A percentile compares a stretch with the other conserved stretches of the same genome.
Evolutionary conservation across 1,139 yeast genomes (phyloP).

Genomic region (Suhomyces choctaworum): DNA sequence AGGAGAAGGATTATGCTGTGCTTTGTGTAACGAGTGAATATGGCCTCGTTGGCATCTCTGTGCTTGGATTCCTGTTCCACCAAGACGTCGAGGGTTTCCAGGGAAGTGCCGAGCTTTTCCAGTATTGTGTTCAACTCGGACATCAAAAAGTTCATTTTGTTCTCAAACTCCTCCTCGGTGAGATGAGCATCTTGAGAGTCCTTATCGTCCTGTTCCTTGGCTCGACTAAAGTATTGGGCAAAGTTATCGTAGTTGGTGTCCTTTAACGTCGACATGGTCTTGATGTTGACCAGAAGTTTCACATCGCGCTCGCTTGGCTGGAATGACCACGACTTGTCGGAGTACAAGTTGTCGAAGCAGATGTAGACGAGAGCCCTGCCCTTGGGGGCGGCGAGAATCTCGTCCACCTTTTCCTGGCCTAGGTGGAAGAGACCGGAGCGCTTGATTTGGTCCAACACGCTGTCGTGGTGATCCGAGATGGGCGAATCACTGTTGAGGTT

Average conservation of each 20-base stretch:
- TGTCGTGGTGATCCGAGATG: slow-evolving; percentile 4
- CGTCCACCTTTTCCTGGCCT: slow-evolving; percentile 15
- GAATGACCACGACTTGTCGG: slow-evolving; percentile 48
- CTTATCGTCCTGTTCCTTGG: slow-evolving; percentile 12
- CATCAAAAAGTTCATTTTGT: slow-evolving; percentile 29
- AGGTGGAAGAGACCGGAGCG: slow-evolving; percentile 17
- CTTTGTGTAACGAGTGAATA: slow-evolving; percentile 36
- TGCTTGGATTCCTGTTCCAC: slow-evolving; percentile 37
- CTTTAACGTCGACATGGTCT: slow-evolving; percentile 34
- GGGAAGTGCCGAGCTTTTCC: slow-evolving; percentile 31
- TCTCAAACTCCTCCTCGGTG: slow-evolving; percentile 37
- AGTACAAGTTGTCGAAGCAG: slow-evolving; percentile 46
- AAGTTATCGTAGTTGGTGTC: slow-evolving; percentile 39
- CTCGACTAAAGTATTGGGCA: slow-evolving; percentile 35
- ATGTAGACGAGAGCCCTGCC: slow-evolving; percentile 37
- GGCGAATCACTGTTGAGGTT: slow-evolving; percentile 27
- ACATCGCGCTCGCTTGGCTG: slow-evolving; percentile 34
- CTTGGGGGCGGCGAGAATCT: slow-evolving; percentile 22
- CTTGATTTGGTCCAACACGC: slow-evolving; percentile 3
- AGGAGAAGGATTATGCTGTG: slow-evolving; percentile 28
- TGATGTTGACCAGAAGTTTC: slow-evolving; percentile 36
- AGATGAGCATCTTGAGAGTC: slow-evolving; percentile 18
- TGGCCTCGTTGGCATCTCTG: slow-evolving; percentile 43
- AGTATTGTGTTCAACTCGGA: slow-evolving; percentile 34
- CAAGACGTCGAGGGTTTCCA: slow-evolving; percentile 28